phyloP scores from a whole-genome alignment of 164 flowering plant genomes.

The Macadamia integrifolia region DNA sequence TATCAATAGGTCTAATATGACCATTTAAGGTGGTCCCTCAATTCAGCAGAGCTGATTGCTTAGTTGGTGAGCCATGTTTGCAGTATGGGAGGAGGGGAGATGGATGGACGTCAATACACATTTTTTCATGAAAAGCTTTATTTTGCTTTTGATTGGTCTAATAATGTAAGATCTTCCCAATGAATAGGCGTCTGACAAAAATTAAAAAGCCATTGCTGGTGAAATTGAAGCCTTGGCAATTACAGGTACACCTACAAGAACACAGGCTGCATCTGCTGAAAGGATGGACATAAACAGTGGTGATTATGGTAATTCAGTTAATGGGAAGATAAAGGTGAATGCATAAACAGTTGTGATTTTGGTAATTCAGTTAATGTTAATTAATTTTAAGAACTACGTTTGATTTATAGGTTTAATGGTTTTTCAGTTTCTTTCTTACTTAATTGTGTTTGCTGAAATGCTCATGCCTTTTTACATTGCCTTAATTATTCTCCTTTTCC shows the following conservation, averaged over 20 bases:
- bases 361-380: too few relatives aligned
- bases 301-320: constrained; percentile 3
- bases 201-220: constrained; percentile 14
- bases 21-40: background rate
- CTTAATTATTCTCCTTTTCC: too few relatives aligned
- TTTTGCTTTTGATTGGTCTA: background rate
- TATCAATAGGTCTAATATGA: background rate
- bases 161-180: background rate
- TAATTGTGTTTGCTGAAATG: too few relatives aligned
- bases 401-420: too few relatives aligned
- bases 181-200: constrained; percentile 31
- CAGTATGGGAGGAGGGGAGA: background rate
- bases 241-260: constrained; percentile 15
- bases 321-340: background rate
- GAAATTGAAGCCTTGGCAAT: constrained; percentile 22
- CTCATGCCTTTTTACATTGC: too few relatives aligned
- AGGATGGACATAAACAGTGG: constrained; percentile 9
- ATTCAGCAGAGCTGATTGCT: too few relatives aligned
- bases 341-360: too few relatives aligned
- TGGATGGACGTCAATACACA: background rate
- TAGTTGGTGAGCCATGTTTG: background rate
- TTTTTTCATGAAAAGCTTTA: too few relatives aligned
- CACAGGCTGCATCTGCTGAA: constrained; percentile 12
- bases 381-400: too few relatives aligned
- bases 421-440: too few relatives aligned